These are phyloP conservation scores for Metschnikowia baotianmanensis DNA, from an alignment of 805 yeast genomes.

Conservation along the genomic window DNA sequence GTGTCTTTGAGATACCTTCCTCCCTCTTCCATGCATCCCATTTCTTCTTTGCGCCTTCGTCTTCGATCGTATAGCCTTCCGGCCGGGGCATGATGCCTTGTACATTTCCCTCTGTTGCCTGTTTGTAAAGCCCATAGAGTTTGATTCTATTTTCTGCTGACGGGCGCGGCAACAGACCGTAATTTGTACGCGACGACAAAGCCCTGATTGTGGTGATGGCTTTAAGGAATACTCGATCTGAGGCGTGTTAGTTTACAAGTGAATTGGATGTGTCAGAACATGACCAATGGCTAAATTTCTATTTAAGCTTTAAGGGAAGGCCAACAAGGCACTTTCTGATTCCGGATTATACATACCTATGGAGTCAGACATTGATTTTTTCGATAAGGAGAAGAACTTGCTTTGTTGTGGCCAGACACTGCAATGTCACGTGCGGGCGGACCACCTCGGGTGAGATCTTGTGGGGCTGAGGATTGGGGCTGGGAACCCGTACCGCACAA, in stretches of 20 bases:
- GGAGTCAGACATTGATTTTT: slow-evolving; percentile 45
- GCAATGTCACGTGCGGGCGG: slow-evolving; percentile 10
- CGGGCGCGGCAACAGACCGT: slow-evolving; percentile 69
- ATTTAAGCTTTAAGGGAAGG: background rate
- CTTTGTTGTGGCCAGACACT: slow-evolving; percentile 2
- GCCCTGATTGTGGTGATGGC: slow-evolving; percentile 79
- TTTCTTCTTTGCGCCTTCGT: slow-evolving; percentile 65
- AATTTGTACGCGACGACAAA: slow-evolving; percentile 60
- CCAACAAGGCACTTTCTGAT: background rate
- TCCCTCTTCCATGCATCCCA: slow-evolving; percentile 86
- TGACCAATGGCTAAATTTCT: background rate
- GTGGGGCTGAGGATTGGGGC: slow-evolving; percentile 8
- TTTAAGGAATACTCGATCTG: slow-evolving; percentile 76
- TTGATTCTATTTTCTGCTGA: slow-evolving; percentile 66
- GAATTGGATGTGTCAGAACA: background rate
- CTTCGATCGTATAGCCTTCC: slow-evolving; percentile 55
- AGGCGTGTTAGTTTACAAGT: slow-evolving; percentile 19
- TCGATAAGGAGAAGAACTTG: background rate
- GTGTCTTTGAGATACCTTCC: slow-evolving; percentile 62
- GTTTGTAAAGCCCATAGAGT: slow-evolving; percentile 81
- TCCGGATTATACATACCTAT: slow-evolving; percentile 34
- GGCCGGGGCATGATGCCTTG: slow-evolving; percentile 67
- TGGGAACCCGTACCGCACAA: slow-evolving; percentile 4
- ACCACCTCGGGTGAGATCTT: slow-evolving; percentile 1
- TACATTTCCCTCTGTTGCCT: slow-evolving; percentile 86